Evolutionary conservation across 306 rosid species (phyloP).

Genomic region (Prunus kanzakura): DNA sequence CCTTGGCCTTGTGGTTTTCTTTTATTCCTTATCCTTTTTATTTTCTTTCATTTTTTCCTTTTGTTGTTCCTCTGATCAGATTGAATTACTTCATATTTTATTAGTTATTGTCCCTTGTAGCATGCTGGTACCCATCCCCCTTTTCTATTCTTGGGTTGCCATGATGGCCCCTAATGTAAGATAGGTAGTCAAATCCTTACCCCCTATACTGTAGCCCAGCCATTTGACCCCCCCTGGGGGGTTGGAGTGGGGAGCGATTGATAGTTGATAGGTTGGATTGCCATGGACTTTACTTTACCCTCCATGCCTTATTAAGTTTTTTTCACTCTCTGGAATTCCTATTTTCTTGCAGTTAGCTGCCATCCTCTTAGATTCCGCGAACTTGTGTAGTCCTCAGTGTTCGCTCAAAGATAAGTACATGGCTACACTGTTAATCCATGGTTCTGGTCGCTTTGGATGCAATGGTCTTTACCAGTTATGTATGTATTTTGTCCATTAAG

Average conservation of each 20-base stretch:
- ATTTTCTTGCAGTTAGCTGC: constrained; percentile 62
- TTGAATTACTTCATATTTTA: background rate
- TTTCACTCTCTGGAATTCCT: background rate
- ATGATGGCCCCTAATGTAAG: background rate
- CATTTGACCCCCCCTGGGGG: background rate
- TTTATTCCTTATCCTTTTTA: background rate
- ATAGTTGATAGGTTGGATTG: background rate
- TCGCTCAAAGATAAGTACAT: constrained; percentile 74
- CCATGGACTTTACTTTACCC: background rate
- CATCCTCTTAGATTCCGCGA: constrained; percentile 66
- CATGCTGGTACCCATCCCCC: background rate
- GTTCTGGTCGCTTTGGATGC: constrained; percentile 88
- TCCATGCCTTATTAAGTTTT: background rate
- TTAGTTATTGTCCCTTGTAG: background rate
- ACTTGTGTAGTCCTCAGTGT: constrained; percentile 50
- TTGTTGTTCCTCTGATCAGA: background rate
- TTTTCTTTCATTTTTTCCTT: background rate
- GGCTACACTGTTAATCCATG: constrained; percentile 67
- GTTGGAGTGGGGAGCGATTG: background rate
- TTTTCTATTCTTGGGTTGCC: background rate
- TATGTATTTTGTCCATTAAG: constrained; percentile 26
- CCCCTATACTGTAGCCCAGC: background rate
- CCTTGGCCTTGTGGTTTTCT: background rate
- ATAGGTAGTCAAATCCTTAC: background rate
- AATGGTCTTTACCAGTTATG: constrained; percentile 70